Conservation (phyloP, 2,329 filamentous ascomycete genomes). For the Didymella arachidicola region DNA sequence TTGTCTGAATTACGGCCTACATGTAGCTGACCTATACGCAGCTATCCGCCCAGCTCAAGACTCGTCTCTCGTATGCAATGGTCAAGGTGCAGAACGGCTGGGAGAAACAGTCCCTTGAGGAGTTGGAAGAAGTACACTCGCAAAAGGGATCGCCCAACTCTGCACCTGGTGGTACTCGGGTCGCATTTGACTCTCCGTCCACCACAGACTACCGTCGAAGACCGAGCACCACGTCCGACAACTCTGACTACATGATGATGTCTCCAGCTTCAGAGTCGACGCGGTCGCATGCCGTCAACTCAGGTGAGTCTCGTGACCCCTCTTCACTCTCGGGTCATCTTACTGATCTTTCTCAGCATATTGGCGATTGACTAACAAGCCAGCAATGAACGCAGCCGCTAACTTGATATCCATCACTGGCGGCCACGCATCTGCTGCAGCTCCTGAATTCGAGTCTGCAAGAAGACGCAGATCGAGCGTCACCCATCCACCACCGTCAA, state of each 20-base stretch:
- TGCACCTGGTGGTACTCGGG: conserved; percentile 59
- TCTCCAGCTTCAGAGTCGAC: conserved; percentile 44
- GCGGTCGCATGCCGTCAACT: conserved; percentile 33
- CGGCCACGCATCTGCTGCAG: conserved; percentile 42
- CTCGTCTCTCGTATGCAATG: conserved; percentile 90
- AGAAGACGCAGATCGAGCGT: conserved; percentile 49
- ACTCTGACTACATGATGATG: conserved; percentile 46
- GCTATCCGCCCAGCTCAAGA: conserved; percentile 80
- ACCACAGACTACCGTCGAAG: conserved; percentile 38
- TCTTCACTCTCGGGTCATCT: not conserved
- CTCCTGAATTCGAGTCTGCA: conserved; percentile 42
- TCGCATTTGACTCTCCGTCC: conserved; percentile 43
- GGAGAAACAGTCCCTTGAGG: conserved; percentile 79
- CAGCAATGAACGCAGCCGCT: conserved; percentile 38
- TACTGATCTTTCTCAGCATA: conserved; percentile 31
- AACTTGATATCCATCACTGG: conserved; percentile 42
- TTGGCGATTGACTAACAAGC: conserved; percentile 39
- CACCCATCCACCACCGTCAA: conserved; percentile 42
- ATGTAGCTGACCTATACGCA: conserved; percentile 51
- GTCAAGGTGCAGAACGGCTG: conserved; percentile 88
- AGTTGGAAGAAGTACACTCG: conserved; percentile 78
- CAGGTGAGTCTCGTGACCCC: conserved; percentile 29
- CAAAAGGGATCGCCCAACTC: conserved; percentile 70
- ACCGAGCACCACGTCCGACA: conserved; percentile 48
- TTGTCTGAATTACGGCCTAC: conserved; percentile 14